phyloP scores from a whole-genome alignment of 192 early-diverging fungal genomes.

The Podila clonocystis region DNA sequence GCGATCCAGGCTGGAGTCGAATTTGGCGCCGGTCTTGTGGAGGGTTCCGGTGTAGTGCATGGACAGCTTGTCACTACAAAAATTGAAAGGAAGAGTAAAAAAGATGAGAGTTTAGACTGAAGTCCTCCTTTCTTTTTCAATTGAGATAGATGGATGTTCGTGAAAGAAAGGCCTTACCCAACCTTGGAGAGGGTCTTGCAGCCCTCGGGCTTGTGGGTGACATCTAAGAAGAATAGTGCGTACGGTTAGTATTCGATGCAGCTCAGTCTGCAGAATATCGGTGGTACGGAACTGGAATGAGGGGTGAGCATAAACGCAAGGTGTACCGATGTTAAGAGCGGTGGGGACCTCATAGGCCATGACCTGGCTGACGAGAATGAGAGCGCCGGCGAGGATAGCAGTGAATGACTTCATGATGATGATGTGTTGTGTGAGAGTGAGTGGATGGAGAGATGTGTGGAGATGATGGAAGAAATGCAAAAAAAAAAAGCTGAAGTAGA shows the following conservation, averaged over 20 bases:
- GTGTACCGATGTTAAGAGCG: slow-evolving; percentile 32
- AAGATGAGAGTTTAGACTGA: background rate
- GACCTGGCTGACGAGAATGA: slow-evolving; percentile 38
- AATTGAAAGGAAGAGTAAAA: background rate
- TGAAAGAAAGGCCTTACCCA: slow-evolving; percentile 14
- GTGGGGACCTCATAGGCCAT: slow-evolving; percentile 41
- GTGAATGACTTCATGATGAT: slow-evolving; percentile 42
- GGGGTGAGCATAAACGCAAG: background rate
- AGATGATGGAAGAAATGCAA: slow-evolving; percentile 9
- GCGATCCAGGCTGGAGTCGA: slow-evolving; percentile 78
- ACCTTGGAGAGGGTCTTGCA: slow-evolving; percentile 23
- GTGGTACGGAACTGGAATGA: background rate
- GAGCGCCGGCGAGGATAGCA: slow-evolving; percentile 33
- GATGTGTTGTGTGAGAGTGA: background rate
- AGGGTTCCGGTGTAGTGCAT: slow-evolving; percentile 85
- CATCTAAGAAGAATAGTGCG: slow-evolving; percentile 4
- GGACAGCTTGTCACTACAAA: slow-evolving; percentile 70
- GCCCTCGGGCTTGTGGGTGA: slow-evolving; percentile 26
- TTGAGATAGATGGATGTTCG: background rate
- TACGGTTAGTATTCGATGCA: background rate
- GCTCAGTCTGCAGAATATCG: background rate
- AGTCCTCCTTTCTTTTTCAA: background rate
- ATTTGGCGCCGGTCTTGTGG: slow-evolving; percentile 69
- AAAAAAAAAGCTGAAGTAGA: background rate
- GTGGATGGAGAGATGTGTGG: slow-evolving; percentile 11